Percentiles rank a stretch among this genome's conserved stretches.
These are phyloP conservation scores for Crucibulum parvulum DNA, from an alignment of 1,284 basidiomycete genomes.

Conservation along the genomic window DNA sequence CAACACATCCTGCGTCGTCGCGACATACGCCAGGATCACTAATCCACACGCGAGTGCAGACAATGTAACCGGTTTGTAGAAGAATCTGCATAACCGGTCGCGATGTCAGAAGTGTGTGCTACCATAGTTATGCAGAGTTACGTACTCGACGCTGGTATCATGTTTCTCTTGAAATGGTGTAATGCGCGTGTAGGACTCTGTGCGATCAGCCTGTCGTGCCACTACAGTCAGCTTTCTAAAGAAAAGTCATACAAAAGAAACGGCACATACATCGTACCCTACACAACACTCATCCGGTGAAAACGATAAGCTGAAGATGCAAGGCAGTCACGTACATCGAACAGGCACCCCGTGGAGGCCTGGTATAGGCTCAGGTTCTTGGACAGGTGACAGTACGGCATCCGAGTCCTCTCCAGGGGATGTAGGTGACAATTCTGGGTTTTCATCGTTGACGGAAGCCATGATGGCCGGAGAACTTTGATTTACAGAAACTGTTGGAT, in stretches of 20 bases:
- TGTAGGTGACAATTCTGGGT: slow-evolving; percentile 46
- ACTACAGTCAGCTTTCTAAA: slow-evolving; percentile 14
- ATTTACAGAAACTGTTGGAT: slow-evolving; percentile 5
- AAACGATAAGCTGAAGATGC: background rate
- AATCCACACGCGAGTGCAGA: slow-evolving; percentile 72
- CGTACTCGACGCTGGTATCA: slow-evolving; percentile 83
- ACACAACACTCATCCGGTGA: background rate
- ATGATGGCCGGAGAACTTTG: slow-evolving; percentile 22
- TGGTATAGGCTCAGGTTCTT: slow-evolving; percentile 50
- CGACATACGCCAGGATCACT: slow-evolving; percentile 75
- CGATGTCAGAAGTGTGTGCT: slow-evolving; percentile 1
- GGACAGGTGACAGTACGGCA: slow-evolving; percentile 36
- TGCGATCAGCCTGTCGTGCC: slow-evolving; percentile 72
- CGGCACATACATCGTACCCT: slow-evolving; percentile 57
- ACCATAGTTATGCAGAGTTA: slow-evolving; percentile 11
- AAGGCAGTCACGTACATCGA: slow-evolving; percentile 44
- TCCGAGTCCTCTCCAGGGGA: slow-evolving; percentile 55
- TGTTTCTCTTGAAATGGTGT: slow-evolving; percentile 81
- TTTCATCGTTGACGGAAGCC: slow-evolving; percentile 33
- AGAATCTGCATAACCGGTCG: slow-evolving; percentile 58
- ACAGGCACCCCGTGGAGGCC: slow-evolving; percentile 54
- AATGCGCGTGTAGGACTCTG: slow-evolving; percentile 81
- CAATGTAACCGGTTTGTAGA: slow-evolving; percentile 82
- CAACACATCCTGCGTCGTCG: slow-evolving; percentile 79
- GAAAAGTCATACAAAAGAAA: slow-evolving; percentile 17